Conservation (phyloP, 805 yeast species). For the Saturnispora sanitii region DNA sequence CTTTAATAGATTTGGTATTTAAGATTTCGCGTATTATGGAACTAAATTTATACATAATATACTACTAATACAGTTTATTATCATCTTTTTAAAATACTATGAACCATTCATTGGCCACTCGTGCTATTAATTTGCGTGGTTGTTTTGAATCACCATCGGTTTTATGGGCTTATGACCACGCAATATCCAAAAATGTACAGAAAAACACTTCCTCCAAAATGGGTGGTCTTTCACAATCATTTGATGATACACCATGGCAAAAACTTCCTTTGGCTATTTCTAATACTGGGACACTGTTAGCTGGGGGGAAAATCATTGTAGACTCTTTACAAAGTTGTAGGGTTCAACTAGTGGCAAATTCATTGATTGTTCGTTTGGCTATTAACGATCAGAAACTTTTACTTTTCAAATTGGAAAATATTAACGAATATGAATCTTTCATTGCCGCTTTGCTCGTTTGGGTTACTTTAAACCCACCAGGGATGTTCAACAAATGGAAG, state of each 20-base stretch:
- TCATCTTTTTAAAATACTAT: too few species aligned
- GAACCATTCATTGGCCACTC: too few species aligned
- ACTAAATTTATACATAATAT: too few species aligned
- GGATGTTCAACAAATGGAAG: conserved; percentile 40
- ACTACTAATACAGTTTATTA: too few species aligned
- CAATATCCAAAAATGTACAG: too few species aligned
- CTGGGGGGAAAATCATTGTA: conserved; percentile 18
- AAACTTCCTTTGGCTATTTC: conserved; percentile 19
- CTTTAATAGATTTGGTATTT: too few species aligned
- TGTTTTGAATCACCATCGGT: too few species aligned
- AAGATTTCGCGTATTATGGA: too few species aligned
- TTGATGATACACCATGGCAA: conserved; percentile 16
- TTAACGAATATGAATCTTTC: conserved; percentile 31
- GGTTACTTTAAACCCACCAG: conserved; percentile 40
- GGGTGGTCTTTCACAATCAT: neutral
- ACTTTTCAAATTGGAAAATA: conserved; percentile 26
- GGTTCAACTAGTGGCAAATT: conserved; percentile 16
- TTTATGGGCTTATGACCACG: too few species aligned
- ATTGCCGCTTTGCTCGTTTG: conserved; percentile 36
- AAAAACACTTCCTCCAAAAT: too few species aligned
- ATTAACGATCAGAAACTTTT: conserved; percentile 28
- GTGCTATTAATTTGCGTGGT: too few species aligned
- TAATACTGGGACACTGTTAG: conserved; percentile 19
- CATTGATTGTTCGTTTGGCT: conserved; percentile 33
- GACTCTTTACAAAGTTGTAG: conserved; percentile 23